phyloP scores from a whole-genome alignment of 1,284 basidiomycete genomes.

The Neotropicomus parvogracilis region DNA sequence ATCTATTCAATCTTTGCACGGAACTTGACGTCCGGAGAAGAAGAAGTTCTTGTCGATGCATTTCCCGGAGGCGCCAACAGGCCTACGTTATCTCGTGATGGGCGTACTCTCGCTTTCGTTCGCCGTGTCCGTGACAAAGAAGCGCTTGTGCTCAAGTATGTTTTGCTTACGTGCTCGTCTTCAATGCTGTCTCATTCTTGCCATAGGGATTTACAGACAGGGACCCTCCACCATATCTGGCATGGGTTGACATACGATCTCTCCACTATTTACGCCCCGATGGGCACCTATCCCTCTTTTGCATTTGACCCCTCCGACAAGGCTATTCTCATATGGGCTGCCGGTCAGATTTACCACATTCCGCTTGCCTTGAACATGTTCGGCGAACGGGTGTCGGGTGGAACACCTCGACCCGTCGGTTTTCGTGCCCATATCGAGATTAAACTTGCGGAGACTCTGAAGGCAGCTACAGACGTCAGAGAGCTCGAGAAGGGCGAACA shows the following conservation, averaged over 20 bases:
- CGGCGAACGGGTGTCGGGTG: constrained; percentile 45
- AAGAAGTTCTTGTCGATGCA: constrained; percentile 49
- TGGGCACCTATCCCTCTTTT: constrained; percentile 74
- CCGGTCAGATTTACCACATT: constrained; percentile 61
- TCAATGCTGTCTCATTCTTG: background rate
- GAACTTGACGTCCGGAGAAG: constrained; percentile 55
- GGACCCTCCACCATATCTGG: constrained; percentile 63
- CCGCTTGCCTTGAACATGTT: constrained; percentile 49
- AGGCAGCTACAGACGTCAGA: constrained; percentile 45
- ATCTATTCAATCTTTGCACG: constrained; percentile 65
- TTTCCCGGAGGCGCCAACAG: constrained; percentile 66
- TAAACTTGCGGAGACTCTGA: constrained; percentile 57
- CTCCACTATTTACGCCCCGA: constrained; percentile 58
- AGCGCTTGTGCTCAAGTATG: constrained; percentile 65
- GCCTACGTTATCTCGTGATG: constrained; percentile 69
- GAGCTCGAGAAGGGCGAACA: constrained; percentile 53
- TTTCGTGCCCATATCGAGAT: constrained; percentile 63
- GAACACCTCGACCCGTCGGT: constrained; percentile 48
- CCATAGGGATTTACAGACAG: constrained; percentile 60
- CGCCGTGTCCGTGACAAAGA: constrained; percentile 70
- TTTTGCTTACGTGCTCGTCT: background rate
- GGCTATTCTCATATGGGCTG: constrained; percentile 69
- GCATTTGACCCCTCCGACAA: constrained; percentile 54
- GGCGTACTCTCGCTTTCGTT: constrained; percentile 67
- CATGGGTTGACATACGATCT: constrained; percentile 66